Evolutionary conservation across 371 early-diverging fungal species (phyloP).

Genomic region (Circinella umbellata): DNA sequence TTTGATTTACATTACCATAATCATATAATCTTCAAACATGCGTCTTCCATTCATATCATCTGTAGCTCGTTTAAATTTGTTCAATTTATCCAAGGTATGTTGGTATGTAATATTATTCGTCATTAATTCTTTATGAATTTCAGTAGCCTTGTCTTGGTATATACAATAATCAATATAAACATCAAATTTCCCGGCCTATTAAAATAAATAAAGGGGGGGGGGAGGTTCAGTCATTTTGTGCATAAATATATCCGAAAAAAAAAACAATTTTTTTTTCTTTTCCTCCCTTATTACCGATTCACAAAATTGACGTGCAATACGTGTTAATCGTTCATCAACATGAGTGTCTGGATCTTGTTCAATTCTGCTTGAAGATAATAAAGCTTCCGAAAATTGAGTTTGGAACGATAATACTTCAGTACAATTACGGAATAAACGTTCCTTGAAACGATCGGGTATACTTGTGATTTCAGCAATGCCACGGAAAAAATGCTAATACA

Average conservation of each 20-base stretch:
- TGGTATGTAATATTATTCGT: constrained; percentile 32
- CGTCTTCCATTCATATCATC: constrained; percentile 16
- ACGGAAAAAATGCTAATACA: constrained; percentile 34
- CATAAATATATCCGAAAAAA: neutral
- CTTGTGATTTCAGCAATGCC: constrained; percentile 29
- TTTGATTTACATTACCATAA: constrained; percentile 32
- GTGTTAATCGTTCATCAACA: constrained; percentile 12
- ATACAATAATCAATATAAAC: constrained; percentile 50
- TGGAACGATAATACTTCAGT: constrained; percentile 30
- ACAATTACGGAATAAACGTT: constrained; percentile 36
- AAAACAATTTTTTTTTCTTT: neutral
- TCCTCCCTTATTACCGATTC: constrained; percentile 36
- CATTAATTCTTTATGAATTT: constrained; percentile 30
- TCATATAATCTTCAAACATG: constrained; percentile 51
- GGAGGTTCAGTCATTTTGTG: no score
- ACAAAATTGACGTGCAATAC: constrained; percentile 42
- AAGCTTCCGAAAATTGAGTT: constrained; percentile 24
- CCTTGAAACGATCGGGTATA: constrained; percentile 23
- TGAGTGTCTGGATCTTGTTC: neutral
- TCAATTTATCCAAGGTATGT: constrained; percentile 26
- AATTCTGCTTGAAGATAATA: constrained; percentile 1
- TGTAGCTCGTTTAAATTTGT: neutral
- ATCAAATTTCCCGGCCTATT: constrained; percentile 39
- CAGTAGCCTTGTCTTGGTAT: constrained; percentile 41
- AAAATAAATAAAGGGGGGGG: neutral